Base-by-base conservation (phyloP, 345 rosid genomes). In the Moringa oleifera region DNA sequence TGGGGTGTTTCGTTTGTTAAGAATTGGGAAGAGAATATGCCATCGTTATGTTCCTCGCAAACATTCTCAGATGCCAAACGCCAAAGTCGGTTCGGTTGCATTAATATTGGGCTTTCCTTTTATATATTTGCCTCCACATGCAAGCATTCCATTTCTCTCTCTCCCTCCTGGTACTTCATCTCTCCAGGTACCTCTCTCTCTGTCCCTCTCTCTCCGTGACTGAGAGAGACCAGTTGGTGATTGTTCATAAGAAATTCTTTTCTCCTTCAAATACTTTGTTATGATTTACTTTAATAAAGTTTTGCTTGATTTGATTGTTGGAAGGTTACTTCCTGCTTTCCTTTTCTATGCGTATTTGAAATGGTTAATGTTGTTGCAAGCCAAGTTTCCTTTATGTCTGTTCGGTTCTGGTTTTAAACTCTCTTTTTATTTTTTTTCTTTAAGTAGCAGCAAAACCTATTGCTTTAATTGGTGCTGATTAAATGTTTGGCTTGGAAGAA, bases 11-110 rank as follows among this genome's bases (percentile, higher is more conserved):
- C 12, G 47, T 41, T 15, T 9, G 47, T 41, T 41, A 41, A 41
- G 56, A 53, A 13, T 53, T 22, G 37, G 15, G 68, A 64, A 36
- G 68, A 68, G 80, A 76, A 76, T 76, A 71, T 71, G 68, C 76
- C 25, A 21, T 36, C 25, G 70, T 31, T 18, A 20, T 67, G 70
- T 51, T 25, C 50, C 45, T 36, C 60, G 7, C 66, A 68, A 59
- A 65, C 76, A 68, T 58, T 68, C 66, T 64, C 22, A 68, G 71
- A 76, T 68, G 65, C 73, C 73, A 56, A 41, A 41, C 12, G 47
- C 47, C 47, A 41, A 15, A 68, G 52, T 59, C 62, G 57, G 58
- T 52, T 47, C 57, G 24, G 17, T 21, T 28, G 8, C 33, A n/a
- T 28, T 28, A 3, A 15, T 31, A 9, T 20, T 54, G 36, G 3